These are phyloP conservation scores for Saccharomyces hybrid DNA, from an alignment of 1,139 yeast species.

Conservation along the genomic window DNA sequence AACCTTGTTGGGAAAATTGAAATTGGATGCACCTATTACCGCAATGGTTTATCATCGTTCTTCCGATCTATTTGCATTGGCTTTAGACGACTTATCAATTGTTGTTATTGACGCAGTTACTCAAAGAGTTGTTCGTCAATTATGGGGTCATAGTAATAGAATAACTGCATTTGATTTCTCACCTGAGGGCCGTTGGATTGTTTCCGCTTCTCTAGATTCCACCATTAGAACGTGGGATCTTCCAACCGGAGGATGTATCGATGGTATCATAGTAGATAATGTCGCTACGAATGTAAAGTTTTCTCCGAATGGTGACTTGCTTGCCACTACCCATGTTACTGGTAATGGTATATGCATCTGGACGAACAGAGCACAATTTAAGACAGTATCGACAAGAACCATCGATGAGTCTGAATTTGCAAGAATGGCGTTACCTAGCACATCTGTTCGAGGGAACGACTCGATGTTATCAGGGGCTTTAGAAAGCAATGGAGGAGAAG, in stretches of 20 bases:
- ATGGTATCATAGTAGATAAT: constrained; percentile 70
- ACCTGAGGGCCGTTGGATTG: constrained; percentile 94
- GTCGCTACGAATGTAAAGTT: constrained; percentile 76
- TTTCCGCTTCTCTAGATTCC: constrained; percentile 74
- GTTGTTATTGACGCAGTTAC: constrained; percentile 78
- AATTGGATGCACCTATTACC: constrained; percentile 71
- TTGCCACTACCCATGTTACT: constrained; percentile 88
- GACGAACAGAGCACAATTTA: constrained; percentile 87
- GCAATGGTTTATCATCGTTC: constrained; percentile 67
- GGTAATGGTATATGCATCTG: constrained; percentile 88
- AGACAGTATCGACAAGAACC: constrained; percentile 59
- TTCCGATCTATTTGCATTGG: constrained; percentile 78
- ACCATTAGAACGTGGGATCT: constrained; percentile 96
- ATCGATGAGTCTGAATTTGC: constrained; percentile 68
- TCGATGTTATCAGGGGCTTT: constrained; percentile 76
- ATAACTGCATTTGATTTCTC: constrained; percentile 85
- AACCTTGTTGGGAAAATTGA: constrained; percentile 57
- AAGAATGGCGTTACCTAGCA: constrained; percentile 58
- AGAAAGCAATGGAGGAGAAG: constrained; percentile 31
- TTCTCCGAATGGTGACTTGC: constrained; percentile 82
- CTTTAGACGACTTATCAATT: constrained; percentile 79
- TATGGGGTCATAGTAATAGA: constrained; percentile 86
- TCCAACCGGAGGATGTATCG: constrained; percentile 95
- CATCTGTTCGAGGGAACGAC: constrained; percentile 77
- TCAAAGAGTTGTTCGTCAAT: constrained; percentile 72